Percentiles rank a stretch among this genome's conserved stretches.
These are phyloP conservation scores for Quercus glauca DNA, from an alignment of 306 rosid genomes.

Conservation along the genomic window DNA sequence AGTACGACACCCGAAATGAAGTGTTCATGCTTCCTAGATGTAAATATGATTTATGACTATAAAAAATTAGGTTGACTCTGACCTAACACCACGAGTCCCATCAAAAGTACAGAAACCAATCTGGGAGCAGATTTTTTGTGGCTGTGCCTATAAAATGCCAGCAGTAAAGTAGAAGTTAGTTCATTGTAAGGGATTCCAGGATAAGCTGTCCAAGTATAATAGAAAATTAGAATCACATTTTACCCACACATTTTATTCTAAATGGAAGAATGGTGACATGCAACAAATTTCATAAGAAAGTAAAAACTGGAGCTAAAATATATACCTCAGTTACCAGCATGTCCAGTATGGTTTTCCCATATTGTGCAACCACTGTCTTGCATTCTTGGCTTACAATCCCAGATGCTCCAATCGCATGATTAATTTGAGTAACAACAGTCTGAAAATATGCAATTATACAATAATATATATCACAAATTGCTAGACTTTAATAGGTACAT, in stretches of 20 bases:
- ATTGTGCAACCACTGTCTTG: constrained; percentile 28
- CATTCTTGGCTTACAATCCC: constrained; percentile 39
- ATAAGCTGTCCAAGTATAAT: background rate
- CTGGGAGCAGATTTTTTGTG: constrained; percentile 38
- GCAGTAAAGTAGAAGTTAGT: constrained; percentile 4
- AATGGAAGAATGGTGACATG: background rate
- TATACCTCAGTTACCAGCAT: constrained; percentile 24
- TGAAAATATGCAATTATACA: background rate
- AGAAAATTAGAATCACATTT: background rate
- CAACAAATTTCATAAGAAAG: background rate
- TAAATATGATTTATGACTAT: background rate
- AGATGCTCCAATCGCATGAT: constrained; percentile 41
- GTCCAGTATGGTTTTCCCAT: constrained; percentile 37
- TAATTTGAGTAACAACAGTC: constrained; percentile 33
- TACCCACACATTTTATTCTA: background rate
- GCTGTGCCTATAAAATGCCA: constrained; percentile 23
- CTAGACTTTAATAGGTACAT: background rate
- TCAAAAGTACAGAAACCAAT: constrained; percentile 38
- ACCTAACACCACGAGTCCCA: constrained; percentile 32
- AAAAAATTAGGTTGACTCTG: constrained; percentile 18
- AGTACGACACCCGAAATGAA: too few species aligned
- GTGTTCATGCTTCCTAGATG: too few species aligned
- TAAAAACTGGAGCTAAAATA: background rate
- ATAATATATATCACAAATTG: background rate
- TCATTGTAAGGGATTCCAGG: background rate